These are phyloP conservation scores for Lentinula raphanica DNA, from an alignment of 768 basidiomycete species.

Conservation along the genomic window DNA sequence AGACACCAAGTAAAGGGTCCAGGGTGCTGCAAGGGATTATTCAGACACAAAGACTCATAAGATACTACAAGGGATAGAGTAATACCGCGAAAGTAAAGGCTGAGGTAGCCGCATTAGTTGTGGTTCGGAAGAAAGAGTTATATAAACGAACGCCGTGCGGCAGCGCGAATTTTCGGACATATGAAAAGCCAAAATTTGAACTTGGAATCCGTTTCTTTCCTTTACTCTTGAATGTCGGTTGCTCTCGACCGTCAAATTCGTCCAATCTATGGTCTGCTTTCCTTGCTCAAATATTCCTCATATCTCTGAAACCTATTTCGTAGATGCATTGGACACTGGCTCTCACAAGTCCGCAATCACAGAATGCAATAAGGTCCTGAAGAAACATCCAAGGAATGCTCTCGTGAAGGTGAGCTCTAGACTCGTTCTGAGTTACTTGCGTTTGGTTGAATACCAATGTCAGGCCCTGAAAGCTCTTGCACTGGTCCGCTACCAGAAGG, in stretches of 20 bases:
- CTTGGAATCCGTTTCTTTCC: conserved; percentile 5
- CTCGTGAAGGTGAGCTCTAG: conserved; percentile 54
- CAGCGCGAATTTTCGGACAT: not conserved
- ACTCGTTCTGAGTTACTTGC: conserved; percentile 8
- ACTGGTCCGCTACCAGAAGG: conserved; percentile 77
- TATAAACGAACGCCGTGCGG: not conserved
- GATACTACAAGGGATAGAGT: conserved; percentile 9
- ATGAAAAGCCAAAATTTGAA: not conserved
- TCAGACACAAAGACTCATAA: not conserved
- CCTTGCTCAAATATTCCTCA: not conserved
- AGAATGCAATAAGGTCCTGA: conserved; percentile 81
- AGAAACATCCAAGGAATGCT: conserved; percentile 73
- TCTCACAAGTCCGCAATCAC: conserved; percentile 85
- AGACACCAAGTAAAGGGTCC: conserved; percentile 70
- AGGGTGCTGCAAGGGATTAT: conserved; percentile 38
- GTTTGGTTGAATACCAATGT: conserved; percentile 11
- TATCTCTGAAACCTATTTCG: conserved; percentile 2
- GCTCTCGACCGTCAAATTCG: conserved; percentile 79
- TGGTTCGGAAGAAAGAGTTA: not conserved
- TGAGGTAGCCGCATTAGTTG: conserved; percentile 33
- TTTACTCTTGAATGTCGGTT: conserved; percentile 41
- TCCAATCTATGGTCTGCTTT: conserved; percentile 67
- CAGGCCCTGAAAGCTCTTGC: conserved; percentile 84
- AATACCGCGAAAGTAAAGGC: conserved; percentile 50
- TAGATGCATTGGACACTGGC: conserved; percentile 82